Base-by-base conservation (phyloP, 208 protist species). In the Leishmania mexicana region DNA sequence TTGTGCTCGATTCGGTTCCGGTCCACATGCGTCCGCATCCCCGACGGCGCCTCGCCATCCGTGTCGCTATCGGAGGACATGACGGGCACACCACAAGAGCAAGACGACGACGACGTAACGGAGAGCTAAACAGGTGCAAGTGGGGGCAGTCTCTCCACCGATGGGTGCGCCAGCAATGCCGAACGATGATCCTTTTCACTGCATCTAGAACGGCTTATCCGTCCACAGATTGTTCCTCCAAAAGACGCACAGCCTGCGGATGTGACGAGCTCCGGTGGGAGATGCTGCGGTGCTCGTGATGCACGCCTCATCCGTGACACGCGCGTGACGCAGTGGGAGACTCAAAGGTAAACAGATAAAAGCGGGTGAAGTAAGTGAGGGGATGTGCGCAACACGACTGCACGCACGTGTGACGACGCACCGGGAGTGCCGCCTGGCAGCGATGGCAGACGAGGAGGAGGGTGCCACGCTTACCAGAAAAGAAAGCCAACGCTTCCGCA, bases 1-100 rank as follows among this genome's bases (percentile, higher is more conserved):
- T 96, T 96, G 72, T 87, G 73, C 17, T 90, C 83, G 31, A 95
- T 78, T 31, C 89, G 88, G 2, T 53, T 77, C 78, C 90, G 79
- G 73, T 95, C 87, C 47, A 80, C 83, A 28, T 42, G 45, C 35
- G 72, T 47, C 38, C 51, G 40, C 84, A 67, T 79, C 65, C 19
- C n/a, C 49, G 45, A 1, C 54, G 64, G 1, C 3, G 54, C 19
- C 31, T 83, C 65, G 4, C 81, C 78, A 6, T 92, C 86, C 21
- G 86, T 70, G 35, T 89, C 86, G 45, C 84, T 87, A 47, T 81
- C 81, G 6, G 80, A 84, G 6, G 77, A 85, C 85, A 85, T 85
- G 2, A 47, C 35, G 38, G 68, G 42, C 8, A 47, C 28, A 47
- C 28, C n/a, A 2, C 24, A 51, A 74, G 68, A 3, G 68, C 8